Conservation (phyloP, 192 early-diverging fungal species). For the Backusella morwellensis region DNA sequence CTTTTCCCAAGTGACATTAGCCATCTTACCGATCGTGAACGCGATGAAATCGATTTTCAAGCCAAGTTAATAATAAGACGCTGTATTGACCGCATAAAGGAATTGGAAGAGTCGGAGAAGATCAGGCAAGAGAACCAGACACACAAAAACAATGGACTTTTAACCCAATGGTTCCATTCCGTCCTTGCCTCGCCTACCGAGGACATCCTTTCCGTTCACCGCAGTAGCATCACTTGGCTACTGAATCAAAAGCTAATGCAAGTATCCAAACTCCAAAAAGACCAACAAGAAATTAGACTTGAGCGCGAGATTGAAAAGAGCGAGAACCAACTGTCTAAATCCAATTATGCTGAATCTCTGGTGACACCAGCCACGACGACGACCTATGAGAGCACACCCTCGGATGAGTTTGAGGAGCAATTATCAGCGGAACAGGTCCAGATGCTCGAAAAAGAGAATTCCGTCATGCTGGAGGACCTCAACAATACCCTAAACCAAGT, state of each 20-base stretch:
- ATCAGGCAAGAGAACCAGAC: constrained; percentile 23
- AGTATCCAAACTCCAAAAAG: constrained; percentile 65
- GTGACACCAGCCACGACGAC: background rate
- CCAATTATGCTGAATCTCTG: background rate
- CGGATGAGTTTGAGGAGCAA: constrained; percentile 46
- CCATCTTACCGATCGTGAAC: constrained; percentile 56
- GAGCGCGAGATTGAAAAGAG: constrained; percentile 64
- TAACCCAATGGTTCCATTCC: constrained; percentile 42
- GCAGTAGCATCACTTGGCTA: constrained; percentile 65
- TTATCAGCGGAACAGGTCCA: constrained; percentile 54
- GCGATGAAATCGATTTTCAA: constrained; percentile 68
- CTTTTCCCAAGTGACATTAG: constrained; percentile 21
- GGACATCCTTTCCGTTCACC: constrained; percentile 62
- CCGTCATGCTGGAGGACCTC: constrained; percentile 63
- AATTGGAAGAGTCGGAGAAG: constrained; percentile 52
- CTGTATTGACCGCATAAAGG: constrained; percentile 57
- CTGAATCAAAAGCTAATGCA: constrained; percentile 65
- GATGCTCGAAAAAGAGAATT: constrained; percentile 70
- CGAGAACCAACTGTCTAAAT: constrained; percentile 45
- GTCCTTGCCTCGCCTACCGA: constrained; percentile 33
- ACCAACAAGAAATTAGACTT: constrained; percentile 68
- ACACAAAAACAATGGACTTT: constrained; percentile 14
- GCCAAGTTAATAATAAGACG: constrained; percentile 55
- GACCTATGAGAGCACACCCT: background rate
- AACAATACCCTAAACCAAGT: constrained; percentile 69